Conservation (phyloP, 1,284 basidiomycete species). For the Naganishia cerealis region DNA sequence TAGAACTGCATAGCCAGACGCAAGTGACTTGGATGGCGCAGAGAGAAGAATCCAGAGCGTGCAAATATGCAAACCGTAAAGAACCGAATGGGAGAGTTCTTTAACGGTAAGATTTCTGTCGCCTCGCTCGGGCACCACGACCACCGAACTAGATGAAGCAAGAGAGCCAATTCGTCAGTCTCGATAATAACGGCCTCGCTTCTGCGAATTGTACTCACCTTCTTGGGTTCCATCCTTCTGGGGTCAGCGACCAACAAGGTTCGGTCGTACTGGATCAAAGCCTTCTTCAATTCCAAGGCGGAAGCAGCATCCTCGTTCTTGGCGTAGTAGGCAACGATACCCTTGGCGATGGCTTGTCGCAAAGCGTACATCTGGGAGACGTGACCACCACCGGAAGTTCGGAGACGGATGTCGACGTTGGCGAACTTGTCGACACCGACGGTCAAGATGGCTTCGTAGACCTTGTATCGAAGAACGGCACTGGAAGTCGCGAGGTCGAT, state of each 20-base stretch:
- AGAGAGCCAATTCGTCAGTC: neutral
- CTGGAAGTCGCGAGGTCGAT: conserved; percentile 35
- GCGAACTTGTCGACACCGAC: conserved; percentile 81
- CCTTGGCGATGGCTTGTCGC: conserved; percentile 98
- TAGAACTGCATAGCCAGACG: neutral
- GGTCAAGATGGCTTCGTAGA: conserved; percentile 93
- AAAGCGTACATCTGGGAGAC: conserved; percentile 99
- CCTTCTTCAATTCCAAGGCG: conserved; percentile 95
- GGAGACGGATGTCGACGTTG: conserved; percentile 91
- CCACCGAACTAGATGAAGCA: conserved; percentile 69
- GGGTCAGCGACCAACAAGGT: conserved; percentile 96
- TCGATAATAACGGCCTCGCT: neutral
- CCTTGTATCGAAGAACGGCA: conserved; percentile 94
- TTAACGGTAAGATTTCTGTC: conserved; percentile 97
- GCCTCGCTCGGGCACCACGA: conserved; percentile 89
- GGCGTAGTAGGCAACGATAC: conserved; percentile 92
- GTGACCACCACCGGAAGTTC: conserved; percentile 99
- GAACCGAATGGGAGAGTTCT: conserved; percentile 37
- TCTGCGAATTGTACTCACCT: conserved; percentile 55
- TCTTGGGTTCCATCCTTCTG: conserved; percentile 98
- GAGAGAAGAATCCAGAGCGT: neutral
- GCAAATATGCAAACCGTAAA: conserved; percentile 29
- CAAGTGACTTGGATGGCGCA: conserved; percentile 15
- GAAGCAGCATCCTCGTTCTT: conserved; percentile 98
- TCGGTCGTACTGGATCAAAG: conserved; percentile 90